Conservation (phyloP, 2,329 filamentous ascomycete species). For the Diaporthe batatas region DNA sequence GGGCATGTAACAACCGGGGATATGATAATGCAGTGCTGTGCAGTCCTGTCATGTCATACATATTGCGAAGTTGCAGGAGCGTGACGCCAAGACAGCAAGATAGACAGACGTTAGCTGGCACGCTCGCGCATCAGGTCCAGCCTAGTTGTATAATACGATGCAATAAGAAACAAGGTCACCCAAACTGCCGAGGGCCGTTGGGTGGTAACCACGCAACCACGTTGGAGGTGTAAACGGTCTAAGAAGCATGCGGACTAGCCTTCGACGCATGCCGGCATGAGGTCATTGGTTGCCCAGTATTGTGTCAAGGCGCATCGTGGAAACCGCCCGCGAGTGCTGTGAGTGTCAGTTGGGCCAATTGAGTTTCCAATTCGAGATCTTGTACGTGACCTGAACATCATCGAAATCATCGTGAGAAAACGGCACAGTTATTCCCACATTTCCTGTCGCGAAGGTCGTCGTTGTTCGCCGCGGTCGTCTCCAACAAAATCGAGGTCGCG, state of each 20-base stretch:
- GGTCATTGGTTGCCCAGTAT: constrained; percentile 21
- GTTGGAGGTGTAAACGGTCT: neutral
- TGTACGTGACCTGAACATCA: neutral
- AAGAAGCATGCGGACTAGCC: constrained; percentile 13
- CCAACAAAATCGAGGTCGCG: neutral
- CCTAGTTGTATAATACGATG: constrained; percentile 5
- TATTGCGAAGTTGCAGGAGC: neutral
- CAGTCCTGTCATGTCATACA: neutral
- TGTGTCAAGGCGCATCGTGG: constrained; percentile 26
- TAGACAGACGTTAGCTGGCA: no score
- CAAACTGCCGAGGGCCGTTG: neutral
- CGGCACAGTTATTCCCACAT: neutral
- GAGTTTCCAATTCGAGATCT: neutral
- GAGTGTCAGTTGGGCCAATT: neutral
- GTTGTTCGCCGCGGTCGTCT: neutral
- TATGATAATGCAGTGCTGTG: neutral
- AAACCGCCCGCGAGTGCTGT: neutral
- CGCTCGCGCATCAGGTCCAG: neutral
- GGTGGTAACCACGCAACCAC: constrained; percentile 13
- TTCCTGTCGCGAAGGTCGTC: no score
- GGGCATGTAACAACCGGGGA: neutral
- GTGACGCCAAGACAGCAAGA: neutral
- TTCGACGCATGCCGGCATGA: neutral
- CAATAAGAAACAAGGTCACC: neutral
- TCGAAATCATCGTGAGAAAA: neutral